Evolutionary conservation across 2,329 filamentous ascomycete species (phyloP).

Genomic region (Sclerotinia glacialis): DNA sequence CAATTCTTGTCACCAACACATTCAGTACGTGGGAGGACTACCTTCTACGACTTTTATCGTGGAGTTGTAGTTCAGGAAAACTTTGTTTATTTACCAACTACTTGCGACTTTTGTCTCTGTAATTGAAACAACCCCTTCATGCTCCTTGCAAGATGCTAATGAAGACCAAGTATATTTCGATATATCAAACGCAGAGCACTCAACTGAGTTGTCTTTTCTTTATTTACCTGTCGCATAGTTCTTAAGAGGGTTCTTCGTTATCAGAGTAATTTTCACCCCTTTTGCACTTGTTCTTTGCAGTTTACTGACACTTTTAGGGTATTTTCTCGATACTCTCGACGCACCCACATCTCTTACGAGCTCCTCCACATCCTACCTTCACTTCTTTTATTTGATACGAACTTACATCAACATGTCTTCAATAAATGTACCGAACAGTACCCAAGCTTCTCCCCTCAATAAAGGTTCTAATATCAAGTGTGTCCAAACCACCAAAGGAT

Average conservation of each 20-base stretch:
- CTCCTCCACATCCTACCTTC: neutral
- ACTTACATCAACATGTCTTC: neutral
- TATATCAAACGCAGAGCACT: neutral
- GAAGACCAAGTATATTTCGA: neutral
- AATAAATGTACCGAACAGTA: neutral
- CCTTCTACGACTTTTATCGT: neutral
- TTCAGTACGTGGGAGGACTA: neutral
- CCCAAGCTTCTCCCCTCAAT: neutral
- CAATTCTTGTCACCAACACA: neutral
- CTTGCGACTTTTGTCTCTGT: neutral
- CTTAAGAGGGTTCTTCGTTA: neutral
- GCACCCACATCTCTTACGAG: neutral
- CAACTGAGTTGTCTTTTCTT: neutral
- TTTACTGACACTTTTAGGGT: neutral
- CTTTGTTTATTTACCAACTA: neutral
- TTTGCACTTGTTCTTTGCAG: neutral
- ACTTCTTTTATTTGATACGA: neutral
- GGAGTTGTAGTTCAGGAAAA: neutral
- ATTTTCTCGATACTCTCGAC: neutral
- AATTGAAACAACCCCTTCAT: neutral
- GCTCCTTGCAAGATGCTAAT: neutral
- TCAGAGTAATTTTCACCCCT: neutral
- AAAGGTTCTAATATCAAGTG: conserved; percentile 4
- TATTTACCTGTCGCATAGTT: neutral
- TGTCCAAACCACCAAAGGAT: conserved; percentile 11